Evolutionary conservation across 176 grass and related monocot genomes (phyloP).

Genomic region (Lolium rigidum): DNA sequence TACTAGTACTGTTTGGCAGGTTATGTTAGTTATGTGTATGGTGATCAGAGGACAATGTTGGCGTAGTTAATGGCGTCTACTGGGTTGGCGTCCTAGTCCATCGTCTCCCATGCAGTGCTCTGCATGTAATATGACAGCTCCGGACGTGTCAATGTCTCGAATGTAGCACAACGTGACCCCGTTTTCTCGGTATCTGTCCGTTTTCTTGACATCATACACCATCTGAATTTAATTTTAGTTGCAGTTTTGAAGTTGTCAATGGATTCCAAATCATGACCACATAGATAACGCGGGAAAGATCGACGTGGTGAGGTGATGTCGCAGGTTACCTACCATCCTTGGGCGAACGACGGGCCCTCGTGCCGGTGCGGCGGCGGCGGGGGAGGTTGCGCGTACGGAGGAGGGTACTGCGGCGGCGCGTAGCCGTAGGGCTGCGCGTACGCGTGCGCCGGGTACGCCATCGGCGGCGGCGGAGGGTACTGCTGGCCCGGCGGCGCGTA

Average conservation of each 20-base stretch:
- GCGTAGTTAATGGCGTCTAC: conserved; percentile 2
- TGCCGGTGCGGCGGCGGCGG: conserved; percentile 50
- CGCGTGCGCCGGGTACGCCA: conserved; percentile 39
- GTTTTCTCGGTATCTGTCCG: neutral
- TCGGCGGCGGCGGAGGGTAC: conserved; percentile 41
- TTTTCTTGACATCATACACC: neutral
- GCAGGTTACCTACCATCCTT: conserved; percentile 54
- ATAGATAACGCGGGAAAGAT: neutral
- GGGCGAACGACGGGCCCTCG: conserved; percentile 37
- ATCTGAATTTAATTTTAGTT: neutral
- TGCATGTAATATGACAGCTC: neutral
- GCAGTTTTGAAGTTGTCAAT: neutral
- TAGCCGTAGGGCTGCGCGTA: conserved; percentile 54
- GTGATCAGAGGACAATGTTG: neutral
- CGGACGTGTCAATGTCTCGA: neutral
- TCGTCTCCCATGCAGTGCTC: neutral
- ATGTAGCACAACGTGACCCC: neutral
- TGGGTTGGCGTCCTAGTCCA: neutral
- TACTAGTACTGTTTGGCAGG: neutral
- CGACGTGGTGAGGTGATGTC: neutral
- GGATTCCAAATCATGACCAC: neutral
- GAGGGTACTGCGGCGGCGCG: conserved; percentile 50
- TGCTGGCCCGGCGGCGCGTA: neutral
- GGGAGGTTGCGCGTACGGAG: conserved; percentile 61
- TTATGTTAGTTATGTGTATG: neutral